Evolutionary conservation across 768 basidiomycete species (phyloP).

Genomic region (Brasilioporus rufonigricans): DNA sequence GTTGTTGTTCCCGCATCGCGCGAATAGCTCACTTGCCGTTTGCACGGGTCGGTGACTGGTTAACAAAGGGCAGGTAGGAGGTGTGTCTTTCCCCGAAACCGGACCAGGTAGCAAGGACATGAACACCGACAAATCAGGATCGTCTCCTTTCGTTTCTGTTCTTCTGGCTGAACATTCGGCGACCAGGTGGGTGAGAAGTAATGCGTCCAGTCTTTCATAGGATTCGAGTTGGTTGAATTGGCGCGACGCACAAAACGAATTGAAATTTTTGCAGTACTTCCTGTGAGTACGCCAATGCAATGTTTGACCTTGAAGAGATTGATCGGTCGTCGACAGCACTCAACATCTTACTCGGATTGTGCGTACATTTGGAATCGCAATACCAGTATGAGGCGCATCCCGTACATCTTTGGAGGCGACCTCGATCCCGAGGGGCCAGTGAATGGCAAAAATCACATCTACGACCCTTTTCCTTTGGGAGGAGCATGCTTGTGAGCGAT

Average conservation of each 20-base stretch:
- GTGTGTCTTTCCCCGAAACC: slow-evolving; percentile 15
- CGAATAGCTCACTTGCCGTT: slow-evolving; percentile 37
- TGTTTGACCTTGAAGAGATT: slow-evolving; percentile 53
- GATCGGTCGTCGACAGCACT: slow-evolving; percentile 6
- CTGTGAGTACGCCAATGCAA: slow-evolving; percentile 67
- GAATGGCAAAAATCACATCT: slow-evolving; percentile 68
- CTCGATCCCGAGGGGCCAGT: slow-evolving; percentile 23
- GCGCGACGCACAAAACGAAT: slow-evolving; percentile 43
- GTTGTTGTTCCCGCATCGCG: slow-evolving; percentile 79
- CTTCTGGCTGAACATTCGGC: slow-evolving; percentile 34
- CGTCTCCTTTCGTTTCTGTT: slow-evolving; percentile 7
- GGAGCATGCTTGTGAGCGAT: slow-evolving; percentile 47
- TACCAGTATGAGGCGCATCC: slow-evolving; percentile 75
- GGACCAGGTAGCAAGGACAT: slow-evolving; percentile 48
- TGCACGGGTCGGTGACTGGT: slow-evolving; percentile 27
- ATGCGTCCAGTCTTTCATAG: slow-evolving; percentile 58
- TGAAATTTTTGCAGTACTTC: slow-evolving; percentile 62
- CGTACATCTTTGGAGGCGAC: slow-evolving; percentile 52
- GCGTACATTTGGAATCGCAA: slow-evolving; percentile 62
- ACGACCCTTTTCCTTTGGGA: slow-evolving; percentile 55
- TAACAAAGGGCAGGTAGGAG: slow-evolving; percentile 34
- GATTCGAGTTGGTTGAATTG: slow-evolving; percentile 47
- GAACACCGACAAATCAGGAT: slow-evolving; percentile 35
- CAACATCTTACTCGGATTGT: slow-evolving; percentile 5
- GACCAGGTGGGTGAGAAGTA: slow-evolving; percentile 63